Percentiles rank a stretch among this genome's conserved stretches.
phyloP scores from a whole-genome alignment of 2,329 filamentous ascomycete species.

The Penicillium sp. region DNA sequence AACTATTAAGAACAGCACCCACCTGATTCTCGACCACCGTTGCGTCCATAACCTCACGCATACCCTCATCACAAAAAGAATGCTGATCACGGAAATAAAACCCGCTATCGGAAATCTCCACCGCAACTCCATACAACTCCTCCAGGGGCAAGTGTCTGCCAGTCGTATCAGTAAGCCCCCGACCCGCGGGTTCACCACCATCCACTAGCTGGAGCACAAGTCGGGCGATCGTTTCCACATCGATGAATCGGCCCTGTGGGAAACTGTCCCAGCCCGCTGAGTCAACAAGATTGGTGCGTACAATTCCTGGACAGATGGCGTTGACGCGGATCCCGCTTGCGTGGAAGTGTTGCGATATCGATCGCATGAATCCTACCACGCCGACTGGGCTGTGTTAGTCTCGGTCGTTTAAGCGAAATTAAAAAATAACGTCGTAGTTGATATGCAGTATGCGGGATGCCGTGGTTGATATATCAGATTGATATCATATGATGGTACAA shows the following conservation, averaged over 20 bases:
- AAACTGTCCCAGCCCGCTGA: constrained; percentile 17
- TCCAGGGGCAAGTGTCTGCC: constrained; percentile 8
- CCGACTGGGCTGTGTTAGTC: constrained; percentile 20
- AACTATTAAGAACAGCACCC: constrained; percentile 19
- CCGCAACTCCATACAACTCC: constrained; percentile 11
- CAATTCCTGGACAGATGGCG: constrained; percentile 25
- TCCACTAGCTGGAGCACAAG: constrained; percentile 16
- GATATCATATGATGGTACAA: background rate
- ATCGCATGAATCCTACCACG: constrained; percentile 41
- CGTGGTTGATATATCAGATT: background rate
- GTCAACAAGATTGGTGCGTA: constrained; percentile 26
- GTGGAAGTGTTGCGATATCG: constrained; percentile 35
- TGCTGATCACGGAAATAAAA: constrained; percentile 19
- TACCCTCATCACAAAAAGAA: constrained; percentile 17
- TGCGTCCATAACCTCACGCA: constrained; percentile 29
- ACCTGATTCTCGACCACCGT: constrained; percentile 30
- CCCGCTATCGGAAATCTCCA: constrained; percentile 19
- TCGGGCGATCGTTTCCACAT: constrained; percentile 12
- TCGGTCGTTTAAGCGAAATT: background rate
- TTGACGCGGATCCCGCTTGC: constrained; percentile 41
- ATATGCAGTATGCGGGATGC: background rate
- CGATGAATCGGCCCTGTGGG: constrained; percentile 14
- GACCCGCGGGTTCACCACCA: constrained; percentile 8
- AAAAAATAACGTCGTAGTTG: background rate
- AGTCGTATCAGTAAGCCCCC: constrained; percentile 11